phyloP scores from a whole-genome alignment of 2,329 filamentous ascomycete genomes.

The Neopestalotiopsis sp. region DNA sequence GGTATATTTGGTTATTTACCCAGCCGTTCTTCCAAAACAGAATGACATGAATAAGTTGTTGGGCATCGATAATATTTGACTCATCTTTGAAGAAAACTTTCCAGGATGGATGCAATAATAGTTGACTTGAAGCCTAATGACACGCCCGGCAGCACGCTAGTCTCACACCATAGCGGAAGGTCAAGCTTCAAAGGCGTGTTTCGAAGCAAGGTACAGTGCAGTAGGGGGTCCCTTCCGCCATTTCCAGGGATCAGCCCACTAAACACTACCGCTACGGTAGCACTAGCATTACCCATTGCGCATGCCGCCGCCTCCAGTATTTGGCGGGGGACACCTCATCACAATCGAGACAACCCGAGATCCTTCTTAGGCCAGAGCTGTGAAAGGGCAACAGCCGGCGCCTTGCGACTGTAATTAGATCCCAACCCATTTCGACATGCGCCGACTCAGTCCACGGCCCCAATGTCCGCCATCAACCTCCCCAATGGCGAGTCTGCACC shows the following conservation, averaged over 20 bases:
- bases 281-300: neutral
- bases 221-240: neutral
- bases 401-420: neutral
- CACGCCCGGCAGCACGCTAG: slow-evolving; percentile 15
- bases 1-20: neutral
- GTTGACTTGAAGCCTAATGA: neutral
- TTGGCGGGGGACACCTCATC: slow-evolving; percentile 8
- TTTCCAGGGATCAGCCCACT: slow-evolving; percentile 20
- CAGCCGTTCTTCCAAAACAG: too few relatives aligned
- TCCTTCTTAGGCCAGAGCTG: neutral
- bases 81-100: slow-evolving; percentile 23
- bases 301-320: neutral
- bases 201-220: neutral
- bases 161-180: neutral
- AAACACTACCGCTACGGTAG: slow-evolving; percentile 7
- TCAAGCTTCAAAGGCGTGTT: neutral
- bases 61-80: slow-evolving; percentile 24
- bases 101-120: slow-evolving; percentile 16
- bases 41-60: neutral
- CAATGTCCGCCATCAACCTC: slow-evolving; percentile 41
- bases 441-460: slow-evolving; percentile 33
- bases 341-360: slow-evolving; percentile 3
- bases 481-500: slow-evolving; percentile 39
- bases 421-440: slow-evolving; percentile 33
- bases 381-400: slow-evolving; percentile 1